Evolutionary conservation across 257 asterid genomes (phyloP), one percentile per base, ranked within the genome.

Genomic region (Verbascum thapsus): DNA sequence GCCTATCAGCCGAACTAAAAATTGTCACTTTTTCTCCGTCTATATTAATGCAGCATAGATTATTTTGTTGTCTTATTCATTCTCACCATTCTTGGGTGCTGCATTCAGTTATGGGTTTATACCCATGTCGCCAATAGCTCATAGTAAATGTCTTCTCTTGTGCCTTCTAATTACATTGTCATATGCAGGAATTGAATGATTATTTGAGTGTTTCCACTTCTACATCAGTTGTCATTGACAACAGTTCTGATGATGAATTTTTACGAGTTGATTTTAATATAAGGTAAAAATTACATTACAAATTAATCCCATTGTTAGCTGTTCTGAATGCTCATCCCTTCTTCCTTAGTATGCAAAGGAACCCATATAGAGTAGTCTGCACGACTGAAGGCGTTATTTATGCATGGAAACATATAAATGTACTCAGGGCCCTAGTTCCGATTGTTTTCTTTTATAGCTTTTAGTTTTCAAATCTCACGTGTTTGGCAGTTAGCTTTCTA

Each of bases 191-290:
- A 73, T 75, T 94, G 70, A 79, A 70, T 78, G 78, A 81, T 67
- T 87, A 84, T 83, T 49, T 94, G 78, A 68, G 74, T 15, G 79
- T 81, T 74, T 84, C 75, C 82, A 84, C 96, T 61, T 69, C 94
- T 10, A 87, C 97, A 64, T 66, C 95, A 15, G 68, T 90, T 35
- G 65, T 94, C 3, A 85, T 94, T 72, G 99, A 90, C 78, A 78
- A 87, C 74, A 90, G 99, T 79, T 70, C 96, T 69, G 95, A 90
- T 78, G 95, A 84, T 60, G 95, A 90, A 65, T 82, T 90, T 64
- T 72, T 90, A 73, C 86, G 88, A 49, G 85, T 90, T 69, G 96
- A 87, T 76, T 94, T 94, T 26, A 26, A n/a, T 65, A 42, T 35
- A 43, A n/a, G n/a, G n/a, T n/a, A n/a, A n/a, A n/a, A n/a, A n/a